Evolutionary conservation across 2,329 filamentous ascomycete genomes (phyloP), one percentile per base, ranked within the genome.

Genomic region (Fusarium denticulatum): DNA sequence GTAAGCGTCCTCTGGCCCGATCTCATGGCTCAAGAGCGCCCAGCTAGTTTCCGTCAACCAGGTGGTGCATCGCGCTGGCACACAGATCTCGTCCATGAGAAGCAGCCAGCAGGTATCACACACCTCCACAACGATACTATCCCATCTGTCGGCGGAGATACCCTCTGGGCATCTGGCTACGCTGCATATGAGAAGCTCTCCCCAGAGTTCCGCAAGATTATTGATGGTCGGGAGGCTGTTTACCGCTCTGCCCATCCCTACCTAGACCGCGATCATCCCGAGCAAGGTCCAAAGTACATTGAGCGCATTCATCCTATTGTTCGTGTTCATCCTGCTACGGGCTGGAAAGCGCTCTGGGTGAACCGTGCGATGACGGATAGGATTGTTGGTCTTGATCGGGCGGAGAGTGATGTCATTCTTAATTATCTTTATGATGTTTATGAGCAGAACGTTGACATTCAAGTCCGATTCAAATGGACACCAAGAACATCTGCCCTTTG

Each of bases 301-400:
- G 91, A 93, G 80, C 87, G 92, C 12, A 83, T 87, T 15, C 92
- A 94, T 78, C 91, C 92, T 0, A 80, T 94, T 15, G 92, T 94
- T 5, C 86, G 92, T 7, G 89, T 92, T 0, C 92, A 94, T 77
- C 92, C 92, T 1, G 91, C 89, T 0, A 94, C 92, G 0, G 92
- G 92, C 1, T 94, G 92, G 92, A 94, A 93, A 80, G 86, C 90
- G 0, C 85, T 94, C 1, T 94, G 87, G 85, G 92, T 94, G 1
- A 94, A 94, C 79, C 87, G 91, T 7, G 85, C 89, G 5, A 91
- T 94, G 87, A 94, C 92, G 0, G 86, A 87, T 11, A 85, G 88
- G 2, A 94, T 94, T 53, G 88, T 94, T 1, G 92, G 92, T 0
- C 80, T 94, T 0, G 91, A 94, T 74, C 88, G 88, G 67, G 89